Conservation (phyloP, 768 basidiomycete genomes). For the Podaxis carcinomalis region DNA sequence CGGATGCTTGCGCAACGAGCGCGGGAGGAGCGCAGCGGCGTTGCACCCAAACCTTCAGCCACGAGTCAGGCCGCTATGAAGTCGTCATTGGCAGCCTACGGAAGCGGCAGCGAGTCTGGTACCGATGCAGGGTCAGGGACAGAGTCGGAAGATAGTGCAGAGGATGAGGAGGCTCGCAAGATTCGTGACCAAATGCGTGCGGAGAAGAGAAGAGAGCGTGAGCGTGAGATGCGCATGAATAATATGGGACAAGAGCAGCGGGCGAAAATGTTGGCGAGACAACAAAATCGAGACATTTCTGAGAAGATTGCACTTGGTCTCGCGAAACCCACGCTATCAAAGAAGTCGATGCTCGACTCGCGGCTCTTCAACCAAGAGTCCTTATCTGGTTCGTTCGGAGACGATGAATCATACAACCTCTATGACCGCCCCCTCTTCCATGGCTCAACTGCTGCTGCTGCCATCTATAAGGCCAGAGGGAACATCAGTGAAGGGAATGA, state of each 20-base stretch:
- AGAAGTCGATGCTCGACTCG: constrained; percentile 97
- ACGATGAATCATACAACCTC: constrained; percentile 90
- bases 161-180: constrained; percentile 81
- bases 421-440: constrained; percentile 96
- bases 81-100: constrained; percentile 80
- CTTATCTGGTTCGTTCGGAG: constrained; percentile 74
- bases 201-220: constrained; percentile 91
- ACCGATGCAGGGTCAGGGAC: constrained; percentile 53
- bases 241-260: constrained; percentile 98
- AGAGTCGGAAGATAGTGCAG: constrained; percentile 44
- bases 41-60: constrained; percentile 62
- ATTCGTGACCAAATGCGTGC: constrained; percentile 87
- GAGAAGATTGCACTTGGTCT: constrained; percentile 98
- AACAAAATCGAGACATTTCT: constrained; percentile 98
- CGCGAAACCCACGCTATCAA: constrained; percentile 93
- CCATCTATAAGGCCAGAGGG: constrained; percentile 97
- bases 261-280: constrained; percentile 91
- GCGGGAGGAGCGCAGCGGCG: constrained; percentile 87
- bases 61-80: constrained; percentile 69
- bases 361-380: constrained; percentile 97
- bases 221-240: constrained; percentile 97
- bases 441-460: constrained; percentile 94
- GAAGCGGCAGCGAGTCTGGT: constrained; percentile 63
- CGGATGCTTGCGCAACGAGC: constrained; percentile 93
- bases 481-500: constrained; percentile 83